These are phyloP conservation scores for Hibiscus syriacus DNA, from an alignment of 345 rosid species.

Conservation along the genomic window DNA sequence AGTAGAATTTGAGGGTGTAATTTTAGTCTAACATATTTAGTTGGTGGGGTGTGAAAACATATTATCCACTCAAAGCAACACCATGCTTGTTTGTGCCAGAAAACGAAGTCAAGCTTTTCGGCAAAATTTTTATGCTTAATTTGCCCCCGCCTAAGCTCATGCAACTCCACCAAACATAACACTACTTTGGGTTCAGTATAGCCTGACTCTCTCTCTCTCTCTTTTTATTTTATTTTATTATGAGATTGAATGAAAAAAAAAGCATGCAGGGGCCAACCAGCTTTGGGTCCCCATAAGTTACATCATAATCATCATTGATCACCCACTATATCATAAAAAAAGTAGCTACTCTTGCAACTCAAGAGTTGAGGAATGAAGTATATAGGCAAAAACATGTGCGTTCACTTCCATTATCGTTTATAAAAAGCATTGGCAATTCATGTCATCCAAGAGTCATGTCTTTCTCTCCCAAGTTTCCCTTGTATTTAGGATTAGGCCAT, in stretches of 20 bases:
- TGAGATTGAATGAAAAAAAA: background rate
- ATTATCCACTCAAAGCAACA: constrained; percentile 59
- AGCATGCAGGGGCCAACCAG: constrained; percentile 5
- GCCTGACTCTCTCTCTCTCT: constrained; percentile 22
- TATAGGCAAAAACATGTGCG: constrained; percentile 22
- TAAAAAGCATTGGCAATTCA: constrained; percentile 29
- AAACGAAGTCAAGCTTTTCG: constrained; percentile 82
- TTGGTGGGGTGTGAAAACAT: constrained; percentile 20
- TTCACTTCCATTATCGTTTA: constrained; percentile 31
- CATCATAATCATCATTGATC: constrained; percentile 26
- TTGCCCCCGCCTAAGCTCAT: constrained; percentile 22
- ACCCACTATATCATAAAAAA: constrained; percentile 1
- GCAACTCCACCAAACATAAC: constrained; percentile 17
- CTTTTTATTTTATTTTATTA: background rate
- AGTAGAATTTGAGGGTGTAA: background rate
- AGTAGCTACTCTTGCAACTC: constrained; percentile 2
- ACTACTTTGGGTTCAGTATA: constrained; percentile 13
- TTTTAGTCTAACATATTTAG: no score
- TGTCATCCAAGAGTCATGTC: constrained; percentile 33
- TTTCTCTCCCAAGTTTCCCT: constrained; percentile 22
- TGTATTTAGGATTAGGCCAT: constrained; percentile 26
- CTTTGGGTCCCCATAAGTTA: constrained; percentile 31
- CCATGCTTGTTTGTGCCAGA: constrained; percentile 47
- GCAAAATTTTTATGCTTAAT: constrained; percentile 31
- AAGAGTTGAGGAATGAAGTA: constrained; percentile 2